phyloP scores from a whole-genome alignment of 352 stramenopile genomes.

The Albugo laibachii region DNA sequence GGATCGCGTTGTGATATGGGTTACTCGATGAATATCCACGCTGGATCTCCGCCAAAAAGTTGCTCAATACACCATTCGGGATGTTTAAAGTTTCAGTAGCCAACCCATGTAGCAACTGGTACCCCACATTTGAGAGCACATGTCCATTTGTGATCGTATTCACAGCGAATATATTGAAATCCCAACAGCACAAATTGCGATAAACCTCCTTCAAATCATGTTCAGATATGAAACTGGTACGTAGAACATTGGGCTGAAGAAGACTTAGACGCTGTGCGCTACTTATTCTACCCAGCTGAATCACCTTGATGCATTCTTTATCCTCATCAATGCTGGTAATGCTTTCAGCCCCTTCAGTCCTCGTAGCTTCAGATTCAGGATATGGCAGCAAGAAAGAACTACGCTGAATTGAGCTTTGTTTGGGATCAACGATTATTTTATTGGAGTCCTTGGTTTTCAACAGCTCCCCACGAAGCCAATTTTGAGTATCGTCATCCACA shows the following conservation, averaged over 20 bases:
- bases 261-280: not conserved
- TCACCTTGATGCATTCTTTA: slow-evolving; percentile 47
- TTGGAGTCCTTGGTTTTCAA: slow-evolving; percentile 40
- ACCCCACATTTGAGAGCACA: slow-evolving; percentile 50
- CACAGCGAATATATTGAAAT: not conserved
- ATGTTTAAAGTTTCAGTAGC: slow-evolving; percentile 38
- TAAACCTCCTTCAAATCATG: too few relatives aligned
- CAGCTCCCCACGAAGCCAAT: slow-evolving; percentile 67
- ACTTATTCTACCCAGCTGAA: not conserved
- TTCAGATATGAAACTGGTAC: too few relatives aligned
- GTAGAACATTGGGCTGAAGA: too few relatives aligned
- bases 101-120: slow-evolving; percentile 48
- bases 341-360: not conserved
- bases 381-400: slow-evolving; percentile 7
- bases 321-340: not conserved
- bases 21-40: slow-evolving; percentile 61
- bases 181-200: not conserved
- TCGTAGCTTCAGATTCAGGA: not conserved
- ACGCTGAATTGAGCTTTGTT: too few relatives aligned
- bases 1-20: slow-evolving; percentile 80
- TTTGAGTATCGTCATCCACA: slow-evolving; percentile 66
- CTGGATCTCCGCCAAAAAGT: slow-evolving; percentile 70
- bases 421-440: slow-evolving; percentile 14
- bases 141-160: slow-evolving; percentile 32
- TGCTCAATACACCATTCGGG: slow-evolving; percentile 34